Percentiles rank a stretch among this genome's conserved stretches.
These are phyloP conservation scores for Aspergillus sp. DNA, from an alignment of 2,329 filamentous ascomycete species.

Conservation along the genomic window DNA sequence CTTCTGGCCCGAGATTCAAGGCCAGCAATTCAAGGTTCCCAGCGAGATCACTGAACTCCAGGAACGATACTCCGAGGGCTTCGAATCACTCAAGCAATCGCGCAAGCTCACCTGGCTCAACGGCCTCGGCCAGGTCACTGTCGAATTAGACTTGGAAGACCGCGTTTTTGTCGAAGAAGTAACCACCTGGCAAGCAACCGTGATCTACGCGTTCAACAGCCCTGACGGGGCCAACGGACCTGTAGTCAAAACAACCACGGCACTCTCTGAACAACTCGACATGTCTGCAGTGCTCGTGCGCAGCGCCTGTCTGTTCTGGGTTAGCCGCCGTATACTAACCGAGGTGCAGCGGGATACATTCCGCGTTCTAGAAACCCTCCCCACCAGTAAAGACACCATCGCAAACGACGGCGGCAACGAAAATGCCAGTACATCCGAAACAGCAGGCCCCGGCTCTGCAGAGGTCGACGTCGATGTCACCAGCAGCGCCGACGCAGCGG, in stretches of 20 bases:
- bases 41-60: constrained; percentile 57
- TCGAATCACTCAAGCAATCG: constrained; percentile 76
- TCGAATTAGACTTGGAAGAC: constrained; percentile 82
- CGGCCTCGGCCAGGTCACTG: constrained; percentile 73
- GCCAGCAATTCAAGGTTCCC: constrained; percentile 49
- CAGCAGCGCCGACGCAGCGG: constrained; percentile 16
- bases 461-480: constrained; percentile 14
- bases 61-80: constrained; percentile 69
- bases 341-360: constrained; percentile 53
- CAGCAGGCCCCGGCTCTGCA: constrained; percentile 16
- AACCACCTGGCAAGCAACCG: constrained; percentile 82
- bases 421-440: not conserved
- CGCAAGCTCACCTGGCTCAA: constrained; percentile 89
- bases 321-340: constrained; percentile 55
- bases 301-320: constrained; percentile 62
- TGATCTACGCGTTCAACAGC: constrained; percentile 77
- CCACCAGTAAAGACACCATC: constrained; percentile 28
- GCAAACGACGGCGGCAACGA: not conserved
- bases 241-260: constrained; percentile 39
- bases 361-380: constrained; percentile 57
- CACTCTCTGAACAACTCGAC: constrained; percentile 51
- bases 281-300: constrained; percentile 60
- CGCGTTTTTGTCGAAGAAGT: constrained; percentile 69
- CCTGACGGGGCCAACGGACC: constrained; percentile 35
- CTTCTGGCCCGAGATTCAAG: constrained; percentile 83